Evolutionary conservation across 768 basidiomycete genomes (phyloP), one percentile per base, ranked within the genome.

Genomic region (Pisolithus tinctorius): DNA sequence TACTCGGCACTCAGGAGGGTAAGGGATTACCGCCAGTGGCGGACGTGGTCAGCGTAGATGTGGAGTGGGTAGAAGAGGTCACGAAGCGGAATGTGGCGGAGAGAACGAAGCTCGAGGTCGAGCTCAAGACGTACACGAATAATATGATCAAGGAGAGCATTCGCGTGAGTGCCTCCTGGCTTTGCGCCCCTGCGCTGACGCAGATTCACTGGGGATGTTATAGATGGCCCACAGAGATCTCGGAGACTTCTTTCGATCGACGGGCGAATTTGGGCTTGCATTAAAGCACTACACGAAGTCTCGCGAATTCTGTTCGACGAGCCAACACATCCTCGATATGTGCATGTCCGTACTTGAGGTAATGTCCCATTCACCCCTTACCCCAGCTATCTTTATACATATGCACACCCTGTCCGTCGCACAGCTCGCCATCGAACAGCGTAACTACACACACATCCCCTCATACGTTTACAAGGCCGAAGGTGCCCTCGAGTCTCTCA

Each of bases 131-230:
- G 10, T 97, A 97, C 63, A 78, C 84, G 57, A 93, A 89, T 60
- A 98, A 96, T 66, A 86, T 97, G 84, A 96, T 98, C 75, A 98
- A 96, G 70, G 95, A 98, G 77, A 93, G 90, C 76, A 94, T 96
- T 59, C 75, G 95, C 61, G 93, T 95, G 64, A 63, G 78, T 73
- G 29, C 53, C 36, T 52, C n/a, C 16, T 31, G 30, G 30, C 27
- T 36, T 49, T 36, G 41, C 30, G 6, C 17, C 11, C 14, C 25
- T 44, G 7, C 43, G 9, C 39, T 9, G 9, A 14, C 40, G 34
- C 29, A 43, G 43, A 20, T n/a, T 17, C 40, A n/a, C 20, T 11
- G 27, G 6, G 14, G 11, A 31, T 16, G 29, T 9, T 7, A 34
- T 64, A 93, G 91, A 91, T 95, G 90, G 88, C 82, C 0, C 84